Conservation (phyloP, 768 basidiomycete species). For the Psilocybe sp. region DNA sequence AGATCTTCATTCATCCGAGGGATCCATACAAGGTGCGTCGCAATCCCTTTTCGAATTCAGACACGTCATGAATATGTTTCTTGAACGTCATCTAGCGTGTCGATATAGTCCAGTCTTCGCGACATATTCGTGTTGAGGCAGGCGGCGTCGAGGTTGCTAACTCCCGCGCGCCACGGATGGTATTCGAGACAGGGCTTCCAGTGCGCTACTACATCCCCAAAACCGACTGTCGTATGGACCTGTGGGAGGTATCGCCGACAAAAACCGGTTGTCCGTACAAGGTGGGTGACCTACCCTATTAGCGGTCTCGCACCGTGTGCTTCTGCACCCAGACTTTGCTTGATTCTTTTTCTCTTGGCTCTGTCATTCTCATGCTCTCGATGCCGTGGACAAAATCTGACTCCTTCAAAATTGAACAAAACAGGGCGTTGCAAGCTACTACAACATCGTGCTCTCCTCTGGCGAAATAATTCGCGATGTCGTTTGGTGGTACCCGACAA, state of each 20-base stretch:
- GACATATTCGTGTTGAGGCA: constrained; percentile 57
- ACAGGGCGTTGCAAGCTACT: constrained; percentile 64
- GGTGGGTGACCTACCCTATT: constrained; percentile 28
- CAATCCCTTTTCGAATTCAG: background rate
- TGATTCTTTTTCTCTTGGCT: background rate
- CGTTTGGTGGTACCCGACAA: constrained; percentile 64
- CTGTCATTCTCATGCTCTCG: background rate
- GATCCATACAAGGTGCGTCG: constrained; percentile 63
- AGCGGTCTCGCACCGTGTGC: background rate
- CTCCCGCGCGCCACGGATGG: constrained; percentile 47
- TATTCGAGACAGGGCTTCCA: constrained; percentile 57
- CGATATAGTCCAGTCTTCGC: constrained; percentile 58
- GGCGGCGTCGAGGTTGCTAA: constrained; percentile 64
- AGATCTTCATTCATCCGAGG: constrained; percentile 58
- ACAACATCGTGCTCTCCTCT: constrained; percentile 43
- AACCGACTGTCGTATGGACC: constrained; percentile 49
- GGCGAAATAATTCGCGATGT: constrained; percentile 44
- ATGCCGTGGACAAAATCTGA: no score
- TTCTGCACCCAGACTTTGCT: background rate
- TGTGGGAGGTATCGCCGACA: constrained; percentile 44
- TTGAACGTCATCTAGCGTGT: constrained; percentile 40
- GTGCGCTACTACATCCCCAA: constrained; percentile 62
- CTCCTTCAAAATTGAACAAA: background rate
- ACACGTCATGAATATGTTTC: background rate
- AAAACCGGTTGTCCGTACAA: constrained; percentile 63